phyloP scores from a whole-genome alignment of 305 asterid species.

The Ajuga reptans region DNA sequence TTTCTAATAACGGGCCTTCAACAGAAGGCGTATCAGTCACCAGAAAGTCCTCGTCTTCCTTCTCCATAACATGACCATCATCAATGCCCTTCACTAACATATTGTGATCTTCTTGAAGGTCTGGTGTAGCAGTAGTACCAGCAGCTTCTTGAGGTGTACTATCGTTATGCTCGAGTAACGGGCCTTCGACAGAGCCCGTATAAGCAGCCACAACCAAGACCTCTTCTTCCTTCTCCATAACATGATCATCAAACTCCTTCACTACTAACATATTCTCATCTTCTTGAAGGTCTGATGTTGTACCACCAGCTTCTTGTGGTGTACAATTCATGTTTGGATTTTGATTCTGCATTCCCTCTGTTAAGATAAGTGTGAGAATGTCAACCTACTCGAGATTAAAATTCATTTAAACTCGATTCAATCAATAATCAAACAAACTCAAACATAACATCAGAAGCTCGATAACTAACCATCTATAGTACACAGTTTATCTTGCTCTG shows the following conservation, averaged over 20 bases:
- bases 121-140: background rate
- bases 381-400: too few relatives aligned
- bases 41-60: conserved; percentile 3
- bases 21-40: background rate
- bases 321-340: background rate
- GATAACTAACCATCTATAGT: conserved; percentile 36
- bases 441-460: too few relatives aligned
- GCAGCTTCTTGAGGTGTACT: background rate
- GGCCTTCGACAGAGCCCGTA: background rate
- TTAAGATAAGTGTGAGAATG: too few relatives aligned
- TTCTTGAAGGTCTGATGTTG: conserved; percentile 27
- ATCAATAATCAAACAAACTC: too few relatives aligned
- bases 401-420: too few relatives aligned
- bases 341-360: conserved; percentile 26
- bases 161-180: background rate
- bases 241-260: conserved; percentile 7
- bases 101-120: background rate
- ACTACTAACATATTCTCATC: background rate
- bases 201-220: conserved; percentile 14
- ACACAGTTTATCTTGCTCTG: conserved; percentile 28
- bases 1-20: conserved; percentile 17
- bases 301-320: conserved; percentile 16
- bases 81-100: background rate
- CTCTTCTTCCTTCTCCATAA: background rate
- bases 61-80: background rate